phyloP scores from a whole-genome alignment of 495 filamentous ascomycete genomes.

The Hypoxylon crocopeplum region DNA sequence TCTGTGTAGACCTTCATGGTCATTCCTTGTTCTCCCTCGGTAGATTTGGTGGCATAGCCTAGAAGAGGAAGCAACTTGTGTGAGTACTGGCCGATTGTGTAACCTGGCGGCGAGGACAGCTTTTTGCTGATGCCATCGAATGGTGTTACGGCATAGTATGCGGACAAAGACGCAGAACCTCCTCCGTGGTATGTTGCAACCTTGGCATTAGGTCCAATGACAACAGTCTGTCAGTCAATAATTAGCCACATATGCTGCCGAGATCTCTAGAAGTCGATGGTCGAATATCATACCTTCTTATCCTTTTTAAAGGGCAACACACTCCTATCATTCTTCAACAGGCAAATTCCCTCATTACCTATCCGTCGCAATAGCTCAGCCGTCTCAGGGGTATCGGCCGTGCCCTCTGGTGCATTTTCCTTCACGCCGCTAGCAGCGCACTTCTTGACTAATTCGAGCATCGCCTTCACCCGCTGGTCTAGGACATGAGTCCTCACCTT shows the following conservation, averaged over 20 bases:
- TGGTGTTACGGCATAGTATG: conserved; percentile 73
- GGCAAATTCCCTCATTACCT: conserved; percentile 72
- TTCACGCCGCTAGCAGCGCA: conserved; percentile 61
- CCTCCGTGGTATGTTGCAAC: conserved; percentile 72
- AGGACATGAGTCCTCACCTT: conserved; percentile 65
- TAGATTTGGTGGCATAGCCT: conserved; percentile 56
- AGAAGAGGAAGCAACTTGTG: conserved; percentile 67
- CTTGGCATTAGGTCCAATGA: conserved; percentile 75
- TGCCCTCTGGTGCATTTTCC: conserved; percentile 54
- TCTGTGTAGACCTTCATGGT: conserved; percentile 67
- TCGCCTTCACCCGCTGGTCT: conserved; percentile 67
- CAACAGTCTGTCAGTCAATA: conserved; percentile 49
- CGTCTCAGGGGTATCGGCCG: conserved; percentile 52
- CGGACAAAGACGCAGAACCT: conserved; percentile 69
- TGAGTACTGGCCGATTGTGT: conserved; percentile 63
- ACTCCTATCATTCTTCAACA: conserved; percentile 74
- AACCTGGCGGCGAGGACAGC: conserved; percentile 51
- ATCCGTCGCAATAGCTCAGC: conserved; percentile 63
- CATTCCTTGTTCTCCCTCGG: conserved; percentile 59
- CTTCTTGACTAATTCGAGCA: conserved; percentile 67
- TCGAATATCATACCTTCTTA: conserved; percentile 52
- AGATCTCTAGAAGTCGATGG: neutral
- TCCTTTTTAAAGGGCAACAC: conserved; percentile 70
- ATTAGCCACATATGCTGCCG: conserved; percentile 1
- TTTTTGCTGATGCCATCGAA: conserved; percentile 68